Conservation (phyloP, 2,329 filamentous ascomycete genomes). For the Bipolaris oryzae region DNA sequence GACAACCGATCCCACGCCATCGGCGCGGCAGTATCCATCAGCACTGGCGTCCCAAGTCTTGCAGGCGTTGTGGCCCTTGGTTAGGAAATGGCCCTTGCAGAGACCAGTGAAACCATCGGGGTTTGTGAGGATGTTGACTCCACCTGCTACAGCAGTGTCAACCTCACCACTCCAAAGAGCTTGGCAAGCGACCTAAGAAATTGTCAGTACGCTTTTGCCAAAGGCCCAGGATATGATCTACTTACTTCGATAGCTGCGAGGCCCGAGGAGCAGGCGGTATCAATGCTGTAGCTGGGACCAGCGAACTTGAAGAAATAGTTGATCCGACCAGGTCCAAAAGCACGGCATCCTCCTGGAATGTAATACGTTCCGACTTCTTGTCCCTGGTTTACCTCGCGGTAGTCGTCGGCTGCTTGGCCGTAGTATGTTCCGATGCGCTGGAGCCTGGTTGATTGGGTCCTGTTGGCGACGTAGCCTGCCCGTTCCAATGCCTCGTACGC, state of each 20-base stretch:
- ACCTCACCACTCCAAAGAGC: constrained; percentile 37
- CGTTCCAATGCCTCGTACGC: constrained; percentile 38
- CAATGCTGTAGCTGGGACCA: constrained; percentile 51
- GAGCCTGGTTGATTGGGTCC: constrained; percentile 33
- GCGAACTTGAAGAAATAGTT: constrained; percentile 47
- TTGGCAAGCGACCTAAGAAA: constrained; percentile 29
- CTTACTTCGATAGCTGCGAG: constrained; percentile 31
- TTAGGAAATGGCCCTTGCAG: constrained; percentile 32
- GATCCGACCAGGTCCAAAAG: constrained; percentile 60
- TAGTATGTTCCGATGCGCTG: constrained; percentile 45
- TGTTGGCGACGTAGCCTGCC: constrained; percentile 33
- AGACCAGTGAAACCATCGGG: constrained; percentile 41
- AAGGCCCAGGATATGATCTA: neutral
- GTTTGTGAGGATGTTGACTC: constrained; percentile 33
- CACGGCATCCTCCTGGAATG: constrained; percentile 59
- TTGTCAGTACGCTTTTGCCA: neutral
- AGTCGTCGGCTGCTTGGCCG: constrained; percentile 44
- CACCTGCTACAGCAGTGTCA: constrained; percentile 36
- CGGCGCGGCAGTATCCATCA: constrained; percentile 42
- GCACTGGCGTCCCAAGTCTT: constrained; percentile 42
- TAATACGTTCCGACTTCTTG: constrained; percentile 59
- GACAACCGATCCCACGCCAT: constrained; percentile 38
- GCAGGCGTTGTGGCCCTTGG: constrained; percentile 31
- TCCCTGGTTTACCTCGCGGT: constrained; percentile 24
- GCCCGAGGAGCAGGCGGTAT: constrained; percentile 48